Conservation (phyloP, 1,139 yeast species). For the Nematodospora anomalae region DNA sequence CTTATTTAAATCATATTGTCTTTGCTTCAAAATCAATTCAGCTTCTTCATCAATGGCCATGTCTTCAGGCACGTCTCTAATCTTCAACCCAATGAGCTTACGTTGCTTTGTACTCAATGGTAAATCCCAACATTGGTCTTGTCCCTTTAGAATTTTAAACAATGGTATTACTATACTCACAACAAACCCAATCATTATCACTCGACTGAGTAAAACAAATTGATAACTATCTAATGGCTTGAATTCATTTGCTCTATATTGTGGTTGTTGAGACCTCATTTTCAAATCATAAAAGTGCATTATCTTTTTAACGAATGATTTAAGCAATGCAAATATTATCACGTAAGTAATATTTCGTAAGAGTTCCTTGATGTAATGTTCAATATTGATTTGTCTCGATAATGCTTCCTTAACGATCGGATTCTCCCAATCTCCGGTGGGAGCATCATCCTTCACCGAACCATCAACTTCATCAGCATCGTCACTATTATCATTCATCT, state of each 20-base stretch:
- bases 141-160: conserved; percentile 26
- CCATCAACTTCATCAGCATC: conserved; percentile 13
- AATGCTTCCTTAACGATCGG: conserved; percentile 41
- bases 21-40: conserved; percentile 15
- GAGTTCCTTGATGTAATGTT: conserved; percentile 25
- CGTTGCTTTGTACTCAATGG: conserved; percentile 42
- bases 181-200: conserved; percentile 9
- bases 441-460: conserved; percentile 12
- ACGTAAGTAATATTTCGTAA: conserved; percentile 21
- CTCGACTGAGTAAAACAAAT: conserved; percentile 9
- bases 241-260: conserved; percentile 7
- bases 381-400: conserved; percentile 35
- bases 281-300: conserved; percentile 13
- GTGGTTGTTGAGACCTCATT: conserved; percentile 10
- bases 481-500: conserved; percentile 12
- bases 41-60: conserved; percentile 13
- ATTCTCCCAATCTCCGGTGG: conserved; percentile 44
- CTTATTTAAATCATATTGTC: conserved; percentile 15
- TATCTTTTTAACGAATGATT: conserved; percentile 17
- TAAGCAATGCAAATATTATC: conserved; percentile 19
- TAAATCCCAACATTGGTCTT: conserved; percentile 44
- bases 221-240: conserved; percentile 9
- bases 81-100: conserved; percentile 32
- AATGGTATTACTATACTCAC: conserved; percentile 18
- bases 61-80: conserved; percentile 7